A percentile compares a stretch with the other conserved stretches of the same genome.
phyloP scores from a whole-genome alignment of 192 early-diverging fungal genomes.

The Coemansia sp. region DNA sequence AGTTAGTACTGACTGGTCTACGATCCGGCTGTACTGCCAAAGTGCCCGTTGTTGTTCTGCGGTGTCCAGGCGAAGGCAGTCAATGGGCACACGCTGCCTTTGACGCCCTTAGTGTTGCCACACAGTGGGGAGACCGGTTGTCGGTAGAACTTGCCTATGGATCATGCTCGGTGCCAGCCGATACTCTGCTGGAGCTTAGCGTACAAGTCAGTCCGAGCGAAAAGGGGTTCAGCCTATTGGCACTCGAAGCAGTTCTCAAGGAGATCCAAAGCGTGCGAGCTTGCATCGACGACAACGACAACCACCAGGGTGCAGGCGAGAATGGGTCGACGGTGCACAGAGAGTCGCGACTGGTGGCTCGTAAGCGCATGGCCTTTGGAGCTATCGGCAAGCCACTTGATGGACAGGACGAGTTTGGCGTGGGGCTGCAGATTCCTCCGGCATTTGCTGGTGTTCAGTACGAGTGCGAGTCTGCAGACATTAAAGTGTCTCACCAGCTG shows the following conservation, averaged over 20 bases:
- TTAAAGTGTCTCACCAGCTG: conserved; percentile 19
- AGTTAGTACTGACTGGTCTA: conserved; percentile 13
- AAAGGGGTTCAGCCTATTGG: conserved; percentile 12
- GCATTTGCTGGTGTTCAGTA: conserved; percentile 17
- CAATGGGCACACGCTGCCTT: conserved; percentile 23
- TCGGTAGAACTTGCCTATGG: conserved; percentile 3
- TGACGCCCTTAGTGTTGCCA: conserved; percentile 18
- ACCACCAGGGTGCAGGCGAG: background rate
- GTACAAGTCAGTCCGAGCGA: conserved; percentile 9
- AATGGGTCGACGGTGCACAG: background rate
- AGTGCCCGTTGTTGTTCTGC: conserved; percentile 11
- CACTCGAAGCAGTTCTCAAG: conserved; percentile 16
- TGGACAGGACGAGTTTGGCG: background rate
- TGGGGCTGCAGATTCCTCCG: conserved; percentile 7
- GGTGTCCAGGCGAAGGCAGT: conserved; percentile 23
- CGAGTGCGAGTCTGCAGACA: conserved; percentile 8
- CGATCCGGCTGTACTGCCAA: conserved; percentile 8
- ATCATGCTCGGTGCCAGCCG: conserved; percentile 10
- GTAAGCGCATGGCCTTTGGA: conserved; percentile 15
- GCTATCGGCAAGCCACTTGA: background rate
- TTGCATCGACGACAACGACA: background rate
- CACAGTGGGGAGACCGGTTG: conserved; percentile 19
- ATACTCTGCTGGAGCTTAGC: background rate
- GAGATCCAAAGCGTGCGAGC: conserved; percentile 17
- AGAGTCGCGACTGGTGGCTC: conserved; percentile 12